These are phyloP conservation scores for Gigaspora rosea DNA, from an alignment of 192 early-diverging fungal species.

Conservation along the genomic window DNA sequence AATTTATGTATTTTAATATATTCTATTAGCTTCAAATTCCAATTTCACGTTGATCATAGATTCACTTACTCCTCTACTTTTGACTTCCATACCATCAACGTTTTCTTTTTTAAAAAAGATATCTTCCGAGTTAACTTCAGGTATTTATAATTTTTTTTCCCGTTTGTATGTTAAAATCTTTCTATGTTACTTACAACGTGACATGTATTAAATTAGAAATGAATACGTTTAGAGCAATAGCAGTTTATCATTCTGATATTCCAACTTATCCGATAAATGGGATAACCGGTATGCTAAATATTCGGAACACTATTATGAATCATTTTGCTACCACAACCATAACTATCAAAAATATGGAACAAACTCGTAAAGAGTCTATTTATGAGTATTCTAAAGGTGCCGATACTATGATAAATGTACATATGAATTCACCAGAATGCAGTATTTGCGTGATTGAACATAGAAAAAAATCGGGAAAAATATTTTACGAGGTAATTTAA, in stretches of 20 bases:
- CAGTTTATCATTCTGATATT: conserved; percentile 44
- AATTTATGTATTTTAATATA: neutral
- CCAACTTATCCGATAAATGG: conserved; percentile 40
- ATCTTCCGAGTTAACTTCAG: neutral
- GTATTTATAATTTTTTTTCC: neutral
- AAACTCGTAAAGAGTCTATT: conserved; percentile 36
- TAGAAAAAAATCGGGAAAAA: conserved; percentile 47
- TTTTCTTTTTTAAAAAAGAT: conserved; percentile 20
- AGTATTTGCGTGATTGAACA: conserved; percentile 44
- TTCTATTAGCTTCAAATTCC: conserved; percentile 8
- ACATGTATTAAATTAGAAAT: too few relatives aligned
- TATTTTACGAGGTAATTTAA: conserved; percentile 40
- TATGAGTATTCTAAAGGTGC: conserved; percentile 19
- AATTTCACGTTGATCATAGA: conserved; percentile 16
- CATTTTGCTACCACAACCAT: conserved; percentile 43
- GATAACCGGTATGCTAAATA: conserved; percentile 23
- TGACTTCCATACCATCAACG: conserved; percentile 1
- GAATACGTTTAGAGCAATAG: conserved; percentile 34
- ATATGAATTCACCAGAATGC: conserved; percentile 38
- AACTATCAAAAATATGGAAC: conserved; percentile 38
- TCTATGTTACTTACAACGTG: neutral
- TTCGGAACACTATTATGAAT: conserved; percentile 33
- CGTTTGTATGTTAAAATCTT: neutral
- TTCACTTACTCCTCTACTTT: conserved; percentile 25
- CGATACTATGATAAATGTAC: conserved; percentile 32